Base-by-base conservation (phyloP, 371 early-diverging fungal species). In the Mortierella sp. region DNA sequence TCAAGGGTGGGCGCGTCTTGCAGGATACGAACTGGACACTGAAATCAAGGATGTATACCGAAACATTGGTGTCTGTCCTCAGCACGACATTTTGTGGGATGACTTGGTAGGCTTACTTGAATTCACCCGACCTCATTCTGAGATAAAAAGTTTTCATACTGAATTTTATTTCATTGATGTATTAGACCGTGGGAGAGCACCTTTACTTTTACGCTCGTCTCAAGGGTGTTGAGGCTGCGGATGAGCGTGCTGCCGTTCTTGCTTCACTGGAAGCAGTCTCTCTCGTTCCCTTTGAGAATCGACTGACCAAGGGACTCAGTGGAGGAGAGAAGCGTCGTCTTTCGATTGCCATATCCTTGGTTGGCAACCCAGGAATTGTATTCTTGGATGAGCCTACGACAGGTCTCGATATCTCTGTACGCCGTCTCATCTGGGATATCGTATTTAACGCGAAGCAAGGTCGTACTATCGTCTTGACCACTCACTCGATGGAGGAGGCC, bases 401-500 rank as follows among this genome's bases (percentile, higher is more conserved):
- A 4, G 89, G 89, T 18, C 76, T 90, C 30, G 92, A 93, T 73
- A 92, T 92, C 1, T 90, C 92, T 61, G 90, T 94, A 18, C 85
- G 92, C 11, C 86, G 93, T 0, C 52, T 91, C 26, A 91, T 93
- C 68, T 93, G 93, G 93, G 86, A 88, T 66, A 92, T 94, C 72
- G 80, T 94, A 65, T 73, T 86, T 43, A 68, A 84, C 11, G 90
- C 93, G 3, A 88, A 88, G 69, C 71, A 78, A 51, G 88, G 86
- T 24, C 88, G 87, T 35, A 92, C 93, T 43, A 89, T 94, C 63
- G 77, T 94, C 45, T 71, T 93, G 75, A 90, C 87, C 2, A 88
- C 93, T 1, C 93, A 94, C 64, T 89, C 89, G n/a, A 92, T 93
- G 93, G 94, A 94, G 68, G 94, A 94, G 78, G 93, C 92, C 20